Conservation (phyloP, 2,329 filamentous ascomycete genomes). For the Penicillium oxalicum region DNA sequence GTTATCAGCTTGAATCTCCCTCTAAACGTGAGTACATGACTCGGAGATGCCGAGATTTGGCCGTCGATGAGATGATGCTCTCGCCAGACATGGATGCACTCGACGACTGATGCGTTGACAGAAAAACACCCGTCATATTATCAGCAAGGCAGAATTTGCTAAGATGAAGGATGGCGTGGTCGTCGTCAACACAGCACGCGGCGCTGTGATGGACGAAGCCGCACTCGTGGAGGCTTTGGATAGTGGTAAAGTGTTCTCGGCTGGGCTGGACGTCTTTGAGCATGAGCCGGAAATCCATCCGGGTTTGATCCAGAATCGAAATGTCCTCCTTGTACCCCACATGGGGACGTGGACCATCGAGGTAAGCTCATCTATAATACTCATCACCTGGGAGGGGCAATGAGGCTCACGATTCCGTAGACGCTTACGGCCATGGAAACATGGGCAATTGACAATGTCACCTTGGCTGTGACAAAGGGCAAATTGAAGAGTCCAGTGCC, state of each 20-base stretch:
- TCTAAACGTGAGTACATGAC: conserved; percentile 58
- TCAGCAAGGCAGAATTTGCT: conserved; percentile 63
- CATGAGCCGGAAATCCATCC: conserved; percentile 72
- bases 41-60: background rate
- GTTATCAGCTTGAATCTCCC: conserved; percentile 76
- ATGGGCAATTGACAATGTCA: conserved; percentile 67
- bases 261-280: conserved; percentile 76
- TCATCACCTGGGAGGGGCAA: background rate
- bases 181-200: conserved; percentile 76
- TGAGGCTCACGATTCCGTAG: conserved; percentile 22
- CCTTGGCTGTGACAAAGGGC: conserved; percentile 55
- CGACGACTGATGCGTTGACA: conserved; percentile 18
- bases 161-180: conserved; percentile 74
- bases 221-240: conserved; percentile 70
- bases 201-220: conserved; percentile 74
- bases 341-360: conserved; percentile 80
- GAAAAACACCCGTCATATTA: conserved; percentile 67
- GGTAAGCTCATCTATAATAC: conserved; percentile 23
- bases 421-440: conserved; percentile 61
- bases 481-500: conserved; percentile 63
- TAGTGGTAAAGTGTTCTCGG: conserved; percentile 62
- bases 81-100: background rate
- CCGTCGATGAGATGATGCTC: no score
- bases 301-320: conserved; percentile 62
- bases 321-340: conserved; percentile 72